phyloP scores from a whole-genome alignment of 2,329 filamentous ascomycete genomes.

The Fusarium cicatricum region DNA sequence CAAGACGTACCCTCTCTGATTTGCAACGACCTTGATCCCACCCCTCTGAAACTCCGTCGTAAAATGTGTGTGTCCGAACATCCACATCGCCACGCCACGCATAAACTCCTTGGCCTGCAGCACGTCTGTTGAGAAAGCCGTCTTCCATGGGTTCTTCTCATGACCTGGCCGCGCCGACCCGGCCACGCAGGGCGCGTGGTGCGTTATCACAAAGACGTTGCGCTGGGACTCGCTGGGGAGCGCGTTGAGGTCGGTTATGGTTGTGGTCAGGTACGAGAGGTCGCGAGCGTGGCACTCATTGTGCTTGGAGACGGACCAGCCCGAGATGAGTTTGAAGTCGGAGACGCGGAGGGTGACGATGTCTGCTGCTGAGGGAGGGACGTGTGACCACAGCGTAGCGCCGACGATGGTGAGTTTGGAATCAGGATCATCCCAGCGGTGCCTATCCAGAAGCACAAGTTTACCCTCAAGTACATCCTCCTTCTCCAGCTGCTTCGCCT shows the following conservation, averaged over 20 bases:
- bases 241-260: conserved; percentile 44
- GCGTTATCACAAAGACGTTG: conserved; percentile 60
- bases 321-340: conserved; percentile 63
- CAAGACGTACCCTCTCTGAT: conserved; percentile 55
- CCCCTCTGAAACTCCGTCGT: conserved; percentile 47
- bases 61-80: conserved; percentile 60
- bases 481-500: conserved; percentile 48
- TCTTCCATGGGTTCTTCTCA: conserved; percentile 53
- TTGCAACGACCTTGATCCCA: conserved; percentile 52
- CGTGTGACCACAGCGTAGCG: conserved; percentile 64
- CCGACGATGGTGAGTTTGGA: conserved; percentile 61
- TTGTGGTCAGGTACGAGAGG: conserved; percentile 57
- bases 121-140: conserved; percentile 62
- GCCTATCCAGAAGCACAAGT: conserved; percentile 55
- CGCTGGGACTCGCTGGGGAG: conserved; percentile 20
- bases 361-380: conserved; percentile 50
- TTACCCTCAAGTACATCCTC: conserved; percentile 50
- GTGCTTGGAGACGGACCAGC: conserved; percentile 60
- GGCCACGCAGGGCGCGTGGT: conserved; percentile 63
- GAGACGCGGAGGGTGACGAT: conserved; percentile 56
- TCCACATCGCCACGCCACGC: conserved; percentile 49
- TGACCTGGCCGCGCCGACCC: conserved; percentile 60
- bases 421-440: conserved; percentile 49
- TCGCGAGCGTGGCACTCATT: conserved; percentile 58
- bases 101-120: conserved; percentile 42